phyloP scores from a whole-genome alignment of 495 filamentous ascomycete genomes.

The Penicillium goetzii region DNA sequence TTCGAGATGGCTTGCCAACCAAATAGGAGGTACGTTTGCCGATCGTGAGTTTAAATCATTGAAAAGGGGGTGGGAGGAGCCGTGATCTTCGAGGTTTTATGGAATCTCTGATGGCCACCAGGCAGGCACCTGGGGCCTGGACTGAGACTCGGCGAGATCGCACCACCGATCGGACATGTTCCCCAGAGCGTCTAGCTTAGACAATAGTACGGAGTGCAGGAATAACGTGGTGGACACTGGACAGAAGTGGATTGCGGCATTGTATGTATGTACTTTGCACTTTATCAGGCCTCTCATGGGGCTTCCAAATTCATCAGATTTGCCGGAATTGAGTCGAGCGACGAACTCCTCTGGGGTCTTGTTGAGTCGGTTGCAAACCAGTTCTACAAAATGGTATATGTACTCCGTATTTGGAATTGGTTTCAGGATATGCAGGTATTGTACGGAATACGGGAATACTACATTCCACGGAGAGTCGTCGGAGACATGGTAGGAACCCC shows the following conservation, averaged over 20 bases:
- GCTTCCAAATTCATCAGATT: neutral
- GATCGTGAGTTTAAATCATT: constrained; percentile 21
- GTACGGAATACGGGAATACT: neutral
- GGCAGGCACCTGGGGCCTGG: neutral
- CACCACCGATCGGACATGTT: constrained; percentile 23
- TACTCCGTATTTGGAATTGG: neutral
- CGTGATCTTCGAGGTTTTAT: constrained; percentile 10
- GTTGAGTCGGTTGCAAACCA: neutral
- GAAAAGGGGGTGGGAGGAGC: constrained; percentile 2
- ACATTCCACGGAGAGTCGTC: neutral
- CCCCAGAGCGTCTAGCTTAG: constrained; percentile 20
- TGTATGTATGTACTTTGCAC: neutral
- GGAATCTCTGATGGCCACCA: neutral
- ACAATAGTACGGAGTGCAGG: constrained; percentile 5
- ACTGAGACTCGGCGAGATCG: neutral
- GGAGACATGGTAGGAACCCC: no score
- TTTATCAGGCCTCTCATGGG: neutral
- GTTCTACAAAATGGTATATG: neutral
- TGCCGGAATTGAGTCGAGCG: constrained; percentile 8
- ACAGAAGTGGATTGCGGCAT: neutral
- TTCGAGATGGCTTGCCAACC: constrained; percentile 1
- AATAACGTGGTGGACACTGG: constrained; percentile 12
- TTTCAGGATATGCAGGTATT: neutral
- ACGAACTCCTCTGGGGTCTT: neutral
- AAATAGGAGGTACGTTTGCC: constrained; percentile 13